A percentile compares a stretch with the other conserved stretches of the same genome.
Conservation (phyloP, 2,329 filamentous ascomycete genomes). For the Plenodomus biglobosus region DNA sequence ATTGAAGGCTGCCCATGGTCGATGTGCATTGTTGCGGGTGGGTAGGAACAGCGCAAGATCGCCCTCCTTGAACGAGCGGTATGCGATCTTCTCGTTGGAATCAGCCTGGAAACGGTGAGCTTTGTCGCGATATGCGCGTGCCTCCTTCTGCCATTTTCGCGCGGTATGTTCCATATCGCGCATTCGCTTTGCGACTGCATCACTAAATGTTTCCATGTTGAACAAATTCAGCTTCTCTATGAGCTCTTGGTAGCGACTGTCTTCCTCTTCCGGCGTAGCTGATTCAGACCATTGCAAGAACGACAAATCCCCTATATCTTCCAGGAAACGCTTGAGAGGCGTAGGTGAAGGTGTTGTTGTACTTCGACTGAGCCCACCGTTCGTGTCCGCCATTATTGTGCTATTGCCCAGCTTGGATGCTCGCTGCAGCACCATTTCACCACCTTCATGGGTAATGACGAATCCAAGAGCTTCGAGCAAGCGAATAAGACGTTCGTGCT, state of each 20-base stretch:
- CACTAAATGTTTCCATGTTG: constrained; percentile 79
- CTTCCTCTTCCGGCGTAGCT: constrained; percentile 65
- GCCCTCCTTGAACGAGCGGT: constrained; percentile 92
- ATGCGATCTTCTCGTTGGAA: constrained; percentile 93
- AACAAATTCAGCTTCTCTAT: constrained; percentile 74
- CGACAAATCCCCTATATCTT: constrained; percentile 67
- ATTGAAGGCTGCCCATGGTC: constrained; percentile 98
- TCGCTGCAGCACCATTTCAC: constrained; percentile 74
- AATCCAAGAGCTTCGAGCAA: constrained; percentile 88
- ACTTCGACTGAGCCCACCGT: constrained; percentile 51
- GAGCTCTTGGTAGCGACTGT: constrained; percentile 73
- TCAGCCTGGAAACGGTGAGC: constrained; percentile 79
- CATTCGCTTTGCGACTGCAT: constrained; percentile 83
- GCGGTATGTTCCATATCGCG: constrained; percentile 93
- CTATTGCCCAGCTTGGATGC: constrained; percentile 59
- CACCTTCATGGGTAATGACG: constrained; percentile 72
- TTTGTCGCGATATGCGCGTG: constrained; percentile 82
- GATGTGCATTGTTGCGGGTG: constrained; percentile 88
- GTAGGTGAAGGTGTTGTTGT: constrained; percentile 57
- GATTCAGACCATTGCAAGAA: constrained; percentile 82
- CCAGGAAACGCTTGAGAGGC: constrained; percentile 57
- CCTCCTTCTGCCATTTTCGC: constrained; percentile 89
- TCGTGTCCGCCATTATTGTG: constrained; percentile 47
- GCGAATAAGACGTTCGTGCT: constrained; percentile 80
- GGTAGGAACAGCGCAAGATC: constrained; percentile 93